Base-by-base conservation (phyloP, 345 rosid genomes). In the Bruguiera gymnorhiza region DNA sequence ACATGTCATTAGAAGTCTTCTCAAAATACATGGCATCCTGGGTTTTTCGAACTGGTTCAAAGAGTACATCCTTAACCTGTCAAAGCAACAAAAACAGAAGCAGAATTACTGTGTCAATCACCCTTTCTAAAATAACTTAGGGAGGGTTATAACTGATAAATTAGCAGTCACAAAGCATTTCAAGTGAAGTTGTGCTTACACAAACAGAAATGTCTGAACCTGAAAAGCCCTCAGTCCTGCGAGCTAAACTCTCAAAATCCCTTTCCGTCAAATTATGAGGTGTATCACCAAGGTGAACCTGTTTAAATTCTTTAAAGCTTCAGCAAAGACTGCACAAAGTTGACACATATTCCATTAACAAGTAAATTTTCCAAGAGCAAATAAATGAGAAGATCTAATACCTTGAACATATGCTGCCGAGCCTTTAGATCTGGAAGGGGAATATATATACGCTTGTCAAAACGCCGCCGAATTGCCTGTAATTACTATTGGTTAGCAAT, bases 201-300 rank as follows among this genome's bases (percentile, higher is more conserved):
- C 97, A 93, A 79, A 93, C 98, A 59, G 98, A 43, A 60, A 93
- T 81, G 82, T 93, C 98, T 73, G 98, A 93, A 78, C 98, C 98
- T 37, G 98, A 93, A 77, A 90, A 93, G 34, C 98, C 97, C 69
- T 93, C 96, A 1, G 97, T 88, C 80, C 26, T 87, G 71, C 81
- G 83, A 59, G 87, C 98, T 80, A 93, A 84, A 72, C 71, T 78
- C 82, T 89, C 97, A 73, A 93, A 93, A 82, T 93, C 97, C 76
- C 89, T 73, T 82, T 89, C 98, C 60, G 85, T 80, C 83, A 93
- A 79, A 73, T 81, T 90, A 63, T 93, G 98, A 74, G 98, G 98
- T 6, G 98, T 93, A 78, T 93, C 98, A 67, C 98, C 98, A 60
- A 93, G 83, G 79, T 93, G 98, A 43, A 93, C 97, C 98, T 93